Evolutionary conservation across 495 filamentous ascomycete species (phyloP), one percentile per base, ranked within the genome.

Genomic region (Venustampulla echinocandica): DNA sequence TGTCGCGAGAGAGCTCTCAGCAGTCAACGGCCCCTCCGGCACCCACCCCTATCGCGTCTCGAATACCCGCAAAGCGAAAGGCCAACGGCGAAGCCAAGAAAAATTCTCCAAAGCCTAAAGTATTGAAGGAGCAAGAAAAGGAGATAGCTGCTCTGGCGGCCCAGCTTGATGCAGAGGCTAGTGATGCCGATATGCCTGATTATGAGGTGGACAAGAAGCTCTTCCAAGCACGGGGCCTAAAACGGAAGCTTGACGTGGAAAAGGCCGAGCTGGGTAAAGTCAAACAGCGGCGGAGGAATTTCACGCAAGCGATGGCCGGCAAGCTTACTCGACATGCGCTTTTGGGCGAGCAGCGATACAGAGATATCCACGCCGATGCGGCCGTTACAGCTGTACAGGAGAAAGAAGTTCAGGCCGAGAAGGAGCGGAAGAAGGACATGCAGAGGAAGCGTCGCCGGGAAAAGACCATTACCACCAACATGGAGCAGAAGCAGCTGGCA

Each of bases 361-460:
- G 70, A 40, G 64, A 70, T 11, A 39, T 69, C 6, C 58, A 74
- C 50, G 71, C 67, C 56, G 71, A 78, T 3, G 80, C 79, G 11
- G 92, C 90, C 14, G 70, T 89, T 42, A 76, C 83, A 35, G 82
- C 94, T 54, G 90, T 98, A 1, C 85, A 92, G 49, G 80, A 84
- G 44, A 85, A 85, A 51, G 92, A 96, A 60, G 72, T 95, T 6
- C 83, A 84, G 46, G 88, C 92, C 39, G 92, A 99, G 61, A 99
- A 97, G 63, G 93, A 97, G 65, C 87, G 93, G 21, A 99, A 99
- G 74, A 99, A 99, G 69, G 92, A 97, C 52, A 95, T 96, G 85
- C 92, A 99, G 59, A 83, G 93, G 19, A 97, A 96, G 68, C 80
- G 92, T 19, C 82, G 92, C n/a, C 80, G 92, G 15, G 92, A 98